These are phyloP conservation scores for Podospora didyma DNA, from an alignment of 495 filamentous ascomycete species.

Conservation along the genomic window DNA sequence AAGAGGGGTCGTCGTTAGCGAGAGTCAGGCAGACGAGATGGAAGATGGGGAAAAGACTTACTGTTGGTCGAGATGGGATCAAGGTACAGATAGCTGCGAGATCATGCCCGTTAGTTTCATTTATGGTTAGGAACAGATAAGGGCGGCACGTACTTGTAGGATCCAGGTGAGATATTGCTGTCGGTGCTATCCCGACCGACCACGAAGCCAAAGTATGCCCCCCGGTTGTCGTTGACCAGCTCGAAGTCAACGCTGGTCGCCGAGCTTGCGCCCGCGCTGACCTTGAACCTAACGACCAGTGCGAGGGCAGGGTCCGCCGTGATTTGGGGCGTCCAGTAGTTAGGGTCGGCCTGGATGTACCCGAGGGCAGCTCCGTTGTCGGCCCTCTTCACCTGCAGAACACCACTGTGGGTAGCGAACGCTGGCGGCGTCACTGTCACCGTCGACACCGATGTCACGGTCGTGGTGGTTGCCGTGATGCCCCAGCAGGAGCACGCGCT, in stretches of 20 bases:
- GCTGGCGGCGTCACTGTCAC: slow-evolving; percentile 5
- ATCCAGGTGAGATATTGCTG: background rate
- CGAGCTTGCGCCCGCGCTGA: background rate
- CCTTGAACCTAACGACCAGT: background rate
- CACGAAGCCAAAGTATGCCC: background rate
- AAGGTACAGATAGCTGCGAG: background rate
- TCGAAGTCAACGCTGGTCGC: background rate
- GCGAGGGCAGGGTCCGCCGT: background rate
- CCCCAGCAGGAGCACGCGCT: background rate
- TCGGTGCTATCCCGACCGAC: background rate
- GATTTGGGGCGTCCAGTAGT: background rate
- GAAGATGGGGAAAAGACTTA: background rate
- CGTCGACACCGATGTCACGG: background rate
- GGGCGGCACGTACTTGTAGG: background rate
- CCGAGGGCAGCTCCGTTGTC: background rate
- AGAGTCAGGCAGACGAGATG: background rate
- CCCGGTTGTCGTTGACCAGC: background rate
- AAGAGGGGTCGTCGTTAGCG: background rate
- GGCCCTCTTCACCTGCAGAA: background rate
- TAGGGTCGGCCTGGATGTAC: background rate
- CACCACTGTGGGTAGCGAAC: background rate
- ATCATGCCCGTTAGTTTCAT: background rate
- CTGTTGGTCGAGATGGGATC: background rate
- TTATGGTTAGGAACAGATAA: background rate
- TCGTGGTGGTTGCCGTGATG: background rate